Evolutionary conservation across 192 early-diverging fungal species (phyloP), one percentile per base, ranked within the genome.

Genomic region (Gonapodya prolifera): DNA sequence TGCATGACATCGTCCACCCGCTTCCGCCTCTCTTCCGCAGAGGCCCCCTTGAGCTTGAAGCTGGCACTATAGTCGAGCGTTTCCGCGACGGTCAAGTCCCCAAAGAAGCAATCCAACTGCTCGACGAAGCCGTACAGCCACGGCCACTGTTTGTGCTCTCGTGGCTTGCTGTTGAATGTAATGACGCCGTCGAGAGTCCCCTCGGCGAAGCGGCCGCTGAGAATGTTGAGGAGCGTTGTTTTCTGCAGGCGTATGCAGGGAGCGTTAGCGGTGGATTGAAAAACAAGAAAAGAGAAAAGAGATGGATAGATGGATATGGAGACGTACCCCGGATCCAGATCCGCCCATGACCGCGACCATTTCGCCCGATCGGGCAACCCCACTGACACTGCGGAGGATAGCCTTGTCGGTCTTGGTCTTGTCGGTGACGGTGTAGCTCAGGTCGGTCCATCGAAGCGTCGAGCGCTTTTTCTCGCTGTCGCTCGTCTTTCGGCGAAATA

Each of bases 161-260:
- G 18, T 2, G 18, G 71, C 31, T 73, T 18, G 71, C 18, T 13
- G 71, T 73, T 73, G 71, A 73, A 30, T 2, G 29, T 2, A 13
- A 73, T 32, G 2, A 13, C 18, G 18, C 71, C 71, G 18, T 73
- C 28, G 8, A 18, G 18, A 8, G 2, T 73, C 8, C 71, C 71
- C 29, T 73, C 28, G 2, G 28, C 18, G 71, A 73, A 73, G 13
- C 18, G 28, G 32, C 71, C 32, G 8, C 32, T 73, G 8, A 73
- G 31, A 18, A 73, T 32, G 31, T 73, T 73, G 28, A 73, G 71
- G 8, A 73, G 71, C 71, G 71, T 73, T 13, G 71, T 73, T 32
- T 73, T 73, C 45, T 61, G 23, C 23, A 16, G 23, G 8, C 8
- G 45, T 8, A 23, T 61, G 8, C 8, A 61, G 8, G 45, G 23